phyloP scores from a whole-genome alignment of 1,284 basidiomycete species.

The Calocybe gambosa region DNA sequence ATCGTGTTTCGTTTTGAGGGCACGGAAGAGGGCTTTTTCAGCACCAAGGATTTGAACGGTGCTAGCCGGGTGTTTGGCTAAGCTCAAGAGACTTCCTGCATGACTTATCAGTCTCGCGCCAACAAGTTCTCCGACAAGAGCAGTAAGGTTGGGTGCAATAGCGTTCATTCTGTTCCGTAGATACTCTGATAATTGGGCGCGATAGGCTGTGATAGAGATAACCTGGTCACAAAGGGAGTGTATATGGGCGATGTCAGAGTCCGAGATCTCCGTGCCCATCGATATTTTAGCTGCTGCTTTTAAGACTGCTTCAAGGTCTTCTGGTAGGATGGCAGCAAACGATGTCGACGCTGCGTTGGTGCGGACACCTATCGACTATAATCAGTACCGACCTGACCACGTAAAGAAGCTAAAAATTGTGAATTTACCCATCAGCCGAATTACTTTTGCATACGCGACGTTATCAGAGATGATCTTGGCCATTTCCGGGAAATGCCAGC shows the following conservation, averaged over 20 bases:
- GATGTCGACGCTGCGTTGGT: slow-evolving; percentile 87
- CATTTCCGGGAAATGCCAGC: slow-evolving; percentile 99
- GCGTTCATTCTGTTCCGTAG: slow-evolving; percentile 96
- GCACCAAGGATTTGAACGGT: slow-evolving; percentile 98
- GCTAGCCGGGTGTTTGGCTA: slow-evolving; percentile 96
- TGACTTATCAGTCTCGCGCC: slow-evolving; percentile 96
- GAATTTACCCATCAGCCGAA: slow-evolving; percentile 75
- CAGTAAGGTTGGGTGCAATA: slow-evolving; percentile 95
- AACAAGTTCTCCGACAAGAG: slow-evolving; percentile 93
- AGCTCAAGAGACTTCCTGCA: slow-evolving; percentile 88
- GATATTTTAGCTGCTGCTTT: slow-evolving; percentile 94
- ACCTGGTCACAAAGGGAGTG: slow-evolving; percentile 95
- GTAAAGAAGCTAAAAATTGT: background rate
- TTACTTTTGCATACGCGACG: slow-evolving; percentile 91
- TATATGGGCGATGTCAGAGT: slow-evolving; percentile 93
- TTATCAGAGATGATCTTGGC: slow-evolving; percentile 98
- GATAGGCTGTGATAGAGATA: slow-evolving; percentile 92
- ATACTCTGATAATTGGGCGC: slow-evolving; percentile 91
- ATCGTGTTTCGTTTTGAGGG: slow-evolving; percentile 98
- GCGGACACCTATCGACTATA: slow-evolving; percentile 66
- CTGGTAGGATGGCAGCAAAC: slow-evolving; percentile 87
- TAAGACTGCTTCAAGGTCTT: slow-evolving; percentile 88
- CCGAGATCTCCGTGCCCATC: slow-evolving; percentile 98
- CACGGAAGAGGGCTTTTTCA: slow-evolving; percentile 97
- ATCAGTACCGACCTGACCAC: slow-evolving; percentile 13